Base-by-base conservation (phyloP, 805 yeast genomes). In the Scheffersomyces lignosus region DNA sequence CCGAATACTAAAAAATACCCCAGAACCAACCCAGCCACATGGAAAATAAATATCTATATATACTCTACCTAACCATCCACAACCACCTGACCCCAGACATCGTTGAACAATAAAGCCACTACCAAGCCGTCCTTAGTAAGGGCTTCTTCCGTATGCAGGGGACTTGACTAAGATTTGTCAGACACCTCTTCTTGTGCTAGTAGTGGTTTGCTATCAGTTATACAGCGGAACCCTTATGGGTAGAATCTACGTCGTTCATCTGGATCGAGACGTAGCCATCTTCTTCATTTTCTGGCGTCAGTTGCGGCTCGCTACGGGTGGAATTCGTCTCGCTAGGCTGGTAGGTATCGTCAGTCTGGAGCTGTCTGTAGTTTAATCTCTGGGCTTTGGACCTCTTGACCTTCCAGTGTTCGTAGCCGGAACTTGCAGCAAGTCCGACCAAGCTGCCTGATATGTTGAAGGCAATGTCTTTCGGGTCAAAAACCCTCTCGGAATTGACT, bases 391-490 rank as follows among this genome's bases (percentile, higher is more conserved):
- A 8, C 8, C 26, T 15, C 22, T 18, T 25, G 10, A 33, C 18
- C 18, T 17, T 14, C 38, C 41, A 36, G 4, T 15, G 10, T 22
- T 44, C 44, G 29, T 37, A 42, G n/a, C 37, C 25, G 14, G 45
- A 33, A 18, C 51, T 43, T 7, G 33, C 18, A n/a, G 33, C 41
- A 14, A 67, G 37, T 8, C 64, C 70, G 7, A 49, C 15, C 4
- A 49, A 29, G 39, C 65, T 58, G 3, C 73, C 74, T 5, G 33
- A 40, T 4, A 65, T 34, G 38, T 69, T 69, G 41, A 36, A 49
- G 9, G 43, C 32, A 14, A 79, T 78, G 48, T 80, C 86, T 31
- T 44, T 31, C 2, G 51, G 31, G 43, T 80, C 86, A 53, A 78
- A 79, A 0, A 58, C 56, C 35, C 86, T 49, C 3, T 42, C 48